Percentiles rank a stretch among this genome's conserved stretches.
These are phyloP conservation scores for Sarocladiaceae sp. DNA, from an alignment of 2,329 filamentous ascomycete species.

Conservation along the genomic window DNA sequence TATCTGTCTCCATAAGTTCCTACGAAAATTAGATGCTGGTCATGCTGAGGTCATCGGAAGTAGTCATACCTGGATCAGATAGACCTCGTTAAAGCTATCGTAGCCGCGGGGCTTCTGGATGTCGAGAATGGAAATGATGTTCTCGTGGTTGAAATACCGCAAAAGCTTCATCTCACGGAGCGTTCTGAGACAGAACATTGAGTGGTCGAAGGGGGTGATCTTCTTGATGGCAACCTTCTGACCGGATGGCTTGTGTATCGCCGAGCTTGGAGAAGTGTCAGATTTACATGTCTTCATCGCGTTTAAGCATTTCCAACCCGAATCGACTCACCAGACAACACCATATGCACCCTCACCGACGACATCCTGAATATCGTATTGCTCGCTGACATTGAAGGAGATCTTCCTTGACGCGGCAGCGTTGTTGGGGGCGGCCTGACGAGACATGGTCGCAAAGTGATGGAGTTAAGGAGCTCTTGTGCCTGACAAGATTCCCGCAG, in stretches of 20 bases:
- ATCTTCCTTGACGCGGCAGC: constrained; percentile 78
- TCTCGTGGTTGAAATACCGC: constrained; percentile 99
- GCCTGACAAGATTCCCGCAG: constrained; percentile 4
- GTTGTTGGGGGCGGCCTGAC: constrained; percentile 52
- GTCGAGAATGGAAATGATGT: constrained; percentile 98
- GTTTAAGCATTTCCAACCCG: neutral
- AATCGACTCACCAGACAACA: constrained; percentile 79
- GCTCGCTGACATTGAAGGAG: constrained; percentile 98
- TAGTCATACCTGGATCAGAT: constrained; percentile 82
- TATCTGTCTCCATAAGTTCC: constrained; percentile 99
- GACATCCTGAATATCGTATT: constrained; percentile 99
- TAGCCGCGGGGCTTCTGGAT: constrained; percentile 98
- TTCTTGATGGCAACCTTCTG: constrained; percentile 99
- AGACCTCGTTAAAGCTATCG: constrained; percentile 95
- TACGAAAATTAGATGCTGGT: constrained; percentile 29
- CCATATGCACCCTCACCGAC: constrained; percentile 98
- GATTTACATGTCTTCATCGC: constrained; percentile 7
- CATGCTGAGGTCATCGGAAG: neutral
- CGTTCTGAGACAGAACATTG: constrained; percentile 96
- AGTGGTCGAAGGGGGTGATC: constrained; percentile 98
- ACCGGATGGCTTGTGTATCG: constrained; percentile 93
- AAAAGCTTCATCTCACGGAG: constrained; percentile 98
- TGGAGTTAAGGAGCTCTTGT: constrained; percentile 4
- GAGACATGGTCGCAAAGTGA: constrained; percentile 44
- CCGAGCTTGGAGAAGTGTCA: constrained; percentile 60